phyloP scores from a whole-genome alignment of 192 early-diverging fungal species.

The Podila verticillata region DNA sequence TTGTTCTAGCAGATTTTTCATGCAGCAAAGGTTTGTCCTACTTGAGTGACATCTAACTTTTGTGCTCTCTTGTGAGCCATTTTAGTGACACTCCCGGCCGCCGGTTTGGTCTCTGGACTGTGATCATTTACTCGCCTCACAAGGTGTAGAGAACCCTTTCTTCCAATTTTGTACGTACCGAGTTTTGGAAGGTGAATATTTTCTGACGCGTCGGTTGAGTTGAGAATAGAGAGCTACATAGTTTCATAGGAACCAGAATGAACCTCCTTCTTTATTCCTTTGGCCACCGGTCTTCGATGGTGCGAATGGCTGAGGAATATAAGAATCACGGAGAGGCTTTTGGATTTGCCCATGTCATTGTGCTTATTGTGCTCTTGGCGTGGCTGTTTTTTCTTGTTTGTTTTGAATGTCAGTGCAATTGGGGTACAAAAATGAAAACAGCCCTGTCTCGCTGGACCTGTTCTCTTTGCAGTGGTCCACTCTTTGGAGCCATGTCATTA shows the following conservation, averaged over 20 bases:
- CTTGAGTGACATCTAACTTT: neutral
- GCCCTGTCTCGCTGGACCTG: too few species aligned
- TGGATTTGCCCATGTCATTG: too few species aligned
- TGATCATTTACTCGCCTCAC: slow-evolving; percentile 63
- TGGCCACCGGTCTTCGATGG: too few species aligned
- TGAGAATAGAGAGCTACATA: neutral
- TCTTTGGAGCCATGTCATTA: neutral
- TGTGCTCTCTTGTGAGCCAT: neutral
- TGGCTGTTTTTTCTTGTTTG: neutral
- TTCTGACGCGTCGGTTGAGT: too few species aligned
- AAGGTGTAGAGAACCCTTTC: neutral
- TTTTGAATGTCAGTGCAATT: neutral
- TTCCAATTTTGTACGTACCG: neutral
- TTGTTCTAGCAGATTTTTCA: neutral
- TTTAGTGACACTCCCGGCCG: slow-evolving; percentile 73
- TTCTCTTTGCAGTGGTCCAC: neutral
- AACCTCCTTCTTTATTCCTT: too few species aligned
- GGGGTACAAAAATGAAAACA: too few species aligned
- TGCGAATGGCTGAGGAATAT: neutral
- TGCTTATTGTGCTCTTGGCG: too few species aligned
- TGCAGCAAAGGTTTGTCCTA: neutral
- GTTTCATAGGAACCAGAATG: too few species aligned
- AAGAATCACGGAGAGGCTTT: neutral
- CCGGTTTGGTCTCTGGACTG: slow-evolving; percentile 72
- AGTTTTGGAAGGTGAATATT: neutral